Evolutionary conservation across 768 basidiomycete species (phyloP), one percentile per base, ranked within the genome.

Genomic region (Ramaria sp.): DNA sequence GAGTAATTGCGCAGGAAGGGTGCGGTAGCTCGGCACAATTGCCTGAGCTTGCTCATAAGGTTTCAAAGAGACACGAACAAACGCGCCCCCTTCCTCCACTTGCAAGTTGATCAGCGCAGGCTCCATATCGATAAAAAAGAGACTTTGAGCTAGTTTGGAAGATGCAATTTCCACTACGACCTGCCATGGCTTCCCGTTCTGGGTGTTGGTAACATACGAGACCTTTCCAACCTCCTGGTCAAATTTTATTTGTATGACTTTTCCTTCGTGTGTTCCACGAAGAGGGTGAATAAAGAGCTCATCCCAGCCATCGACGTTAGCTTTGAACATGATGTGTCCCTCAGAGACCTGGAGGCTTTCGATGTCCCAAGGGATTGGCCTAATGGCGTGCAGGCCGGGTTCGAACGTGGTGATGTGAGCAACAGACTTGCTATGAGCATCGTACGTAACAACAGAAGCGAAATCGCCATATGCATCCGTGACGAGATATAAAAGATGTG

Each of bases 391-490:
- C 32, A 73, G 55, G 5, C 58, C 55, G 8, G 62, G 55, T 25
- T 64, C 62, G 9, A 72, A 63, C 12, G 71, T 70, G 6, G 72
- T 74, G 49, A 73, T 64, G 27, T 73, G 71, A 13, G 58, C 58
- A 43, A 73, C 63, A 3, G 63, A 57, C 42, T 58, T 58, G 28
- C 63, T 61, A 37, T 59, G 39, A 15, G 66, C 60, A 51, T 73
- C 65, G 27, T 70, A 73, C 12, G 61, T 54, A 32, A 72, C 56
- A n/a, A 73, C 58, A 1, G 72, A 64, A 3, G 57, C 24, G 47
- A 72, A 72, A 51, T 74, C 68, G 15, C 73, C 67, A 51, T 68
- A 74, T 2, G 69, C 72, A 44, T 69, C 60, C 9, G 69, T 70
- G 51, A 64, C 53, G 52, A 71, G 20, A 50, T 73, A 72, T 13